Conservation (phyloP, 1,284 basidiomycete species). For the Taiwanofungus camphoratus region DNA sequence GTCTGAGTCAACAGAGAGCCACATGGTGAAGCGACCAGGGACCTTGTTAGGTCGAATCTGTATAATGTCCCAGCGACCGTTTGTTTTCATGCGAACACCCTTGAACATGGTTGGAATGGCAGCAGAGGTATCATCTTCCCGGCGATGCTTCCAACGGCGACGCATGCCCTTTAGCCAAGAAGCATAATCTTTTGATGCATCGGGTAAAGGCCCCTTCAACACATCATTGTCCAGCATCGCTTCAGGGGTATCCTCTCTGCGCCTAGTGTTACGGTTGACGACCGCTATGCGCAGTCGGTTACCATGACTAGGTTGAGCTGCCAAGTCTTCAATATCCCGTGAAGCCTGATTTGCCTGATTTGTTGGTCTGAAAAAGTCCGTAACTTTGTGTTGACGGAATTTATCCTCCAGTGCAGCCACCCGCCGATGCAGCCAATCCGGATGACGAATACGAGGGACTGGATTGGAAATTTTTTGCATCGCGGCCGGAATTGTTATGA, state of each 20-base stretch:
- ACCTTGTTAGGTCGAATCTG: slow-evolving; percentile 79
- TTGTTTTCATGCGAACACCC: slow-evolving; percentile 59
- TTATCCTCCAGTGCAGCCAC: slow-evolving; percentile 90
- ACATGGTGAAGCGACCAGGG: slow-evolving; percentile 84
- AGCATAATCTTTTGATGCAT: slow-evolving; percentile 64
- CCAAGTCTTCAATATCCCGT: slow-evolving; percentile 68
- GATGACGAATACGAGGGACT: slow-evolving; percentile 92
- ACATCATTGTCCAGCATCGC: neutral
- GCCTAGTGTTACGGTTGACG: slow-evolving; percentile 45
- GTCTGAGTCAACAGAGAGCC: slow-evolving; percentile 83
- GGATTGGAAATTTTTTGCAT: slow-evolving; percentile 98
- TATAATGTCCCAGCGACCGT: slow-evolving; percentile 87
- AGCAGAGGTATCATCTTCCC: slow-evolving; percentile 29
- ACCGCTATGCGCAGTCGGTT: slow-evolving; percentile 46
- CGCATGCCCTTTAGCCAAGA: slow-evolving; percentile 81
- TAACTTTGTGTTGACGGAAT: slow-evolving; percentile 97
- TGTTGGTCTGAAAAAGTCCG: slow-evolving; percentile 83
- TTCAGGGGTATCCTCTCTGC: slow-evolving; percentile 36
- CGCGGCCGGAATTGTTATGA: slow-evolving; percentile 98
- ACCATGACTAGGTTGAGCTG: slow-evolving; percentile 23
- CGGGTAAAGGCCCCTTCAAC: slow-evolving; percentile 48
- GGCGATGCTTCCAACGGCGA: slow-evolving; percentile 67
- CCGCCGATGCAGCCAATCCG: slow-evolving; percentile 94
- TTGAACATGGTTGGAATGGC: slow-evolving; percentile 78
- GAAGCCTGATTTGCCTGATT: slow-evolving; percentile 26